A percentile compares a stretch with the other conserved stretches of the same genome.
These are phyloP conservation scores for Phellopilus nigrolimitatus DNA, from an alignment of 1,284 basidiomycete species.

Conservation along the genomic window DNA sequence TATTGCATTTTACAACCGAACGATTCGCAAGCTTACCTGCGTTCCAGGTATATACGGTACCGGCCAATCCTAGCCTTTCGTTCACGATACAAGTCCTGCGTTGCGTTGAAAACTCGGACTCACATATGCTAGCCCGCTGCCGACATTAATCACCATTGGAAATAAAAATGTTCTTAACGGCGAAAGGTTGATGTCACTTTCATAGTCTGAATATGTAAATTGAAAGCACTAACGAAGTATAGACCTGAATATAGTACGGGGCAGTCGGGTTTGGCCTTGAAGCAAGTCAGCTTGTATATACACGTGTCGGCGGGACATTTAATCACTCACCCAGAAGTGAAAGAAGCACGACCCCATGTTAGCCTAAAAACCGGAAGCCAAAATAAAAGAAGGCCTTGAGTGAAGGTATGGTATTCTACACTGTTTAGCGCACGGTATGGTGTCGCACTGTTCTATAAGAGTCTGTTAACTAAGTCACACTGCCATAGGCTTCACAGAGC, in stretches of 20 bases:
- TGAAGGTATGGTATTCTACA: no score
- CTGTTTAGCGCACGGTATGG: slow-evolving; percentile 38
- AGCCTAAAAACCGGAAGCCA: background rate
- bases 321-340: slow-evolving; percentile 13
- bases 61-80: slow-evolving; percentile 42
- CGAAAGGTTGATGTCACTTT: background rate
- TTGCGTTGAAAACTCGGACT: slow-evolving; percentile 23
- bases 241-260: slow-evolving; percentile 58
- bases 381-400: no score
- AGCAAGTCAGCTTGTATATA: background rate
- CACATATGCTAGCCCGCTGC: slow-evolving; percentile 43
- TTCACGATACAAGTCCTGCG: background rate
- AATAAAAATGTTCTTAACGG: slow-evolving; percentile 31
- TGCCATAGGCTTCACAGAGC: slow-evolving; percentile 1
- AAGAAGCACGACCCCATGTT: slow-evolving; percentile 15
- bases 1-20: slow-evolving; percentile 14
- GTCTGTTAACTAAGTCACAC: slow-evolving; percentile 10
- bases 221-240: slow-evolving; percentile 47
- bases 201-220: background rate
- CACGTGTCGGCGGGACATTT: background rate
- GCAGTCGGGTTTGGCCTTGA: slow-evolving; percentile 48
- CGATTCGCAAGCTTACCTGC: no score
- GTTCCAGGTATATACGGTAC: slow-evolving; percentile 57
- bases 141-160: slow-evolving; percentile 49
- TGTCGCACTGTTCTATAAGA: slow-evolving; percentile 48